phyloP scores from a whole-genome alignment of 495 filamentous ascomycete species.

The Letharia columbiana region DNA sequence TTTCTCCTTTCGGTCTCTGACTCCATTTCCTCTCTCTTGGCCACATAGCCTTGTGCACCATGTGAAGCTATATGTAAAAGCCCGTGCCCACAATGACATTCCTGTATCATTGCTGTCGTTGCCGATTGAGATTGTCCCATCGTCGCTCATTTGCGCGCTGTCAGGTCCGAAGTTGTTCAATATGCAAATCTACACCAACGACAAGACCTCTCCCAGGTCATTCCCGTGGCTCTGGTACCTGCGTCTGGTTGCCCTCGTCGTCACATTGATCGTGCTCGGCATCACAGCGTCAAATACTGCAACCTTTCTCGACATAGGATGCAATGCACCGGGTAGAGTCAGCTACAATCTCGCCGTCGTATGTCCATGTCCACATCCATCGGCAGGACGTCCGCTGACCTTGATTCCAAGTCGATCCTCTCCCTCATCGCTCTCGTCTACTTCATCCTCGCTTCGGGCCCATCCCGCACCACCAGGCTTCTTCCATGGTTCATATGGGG shows the following conservation, averaged over 20 bases:
- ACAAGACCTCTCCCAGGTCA: constrained; percentile 20
- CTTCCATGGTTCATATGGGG: constrained; percentile 20
- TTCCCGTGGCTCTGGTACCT: constrained; percentile 22
- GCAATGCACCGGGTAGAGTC: constrained; percentile 19
- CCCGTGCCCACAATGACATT: background rate
- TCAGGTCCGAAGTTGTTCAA: background rate
- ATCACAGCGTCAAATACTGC: constrained; percentile 17
- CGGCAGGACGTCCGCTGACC: constrained; percentile 10
- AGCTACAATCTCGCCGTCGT: constrained; percentile 24
- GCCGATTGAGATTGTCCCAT: background rate
- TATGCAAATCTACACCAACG: constrained; percentile 23
- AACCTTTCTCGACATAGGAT: constrained; percentile 13
- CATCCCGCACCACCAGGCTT: constrained; percentile 12
- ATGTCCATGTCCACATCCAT: constrained; percentile 3
- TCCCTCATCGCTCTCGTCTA: constrained; percentile 21
- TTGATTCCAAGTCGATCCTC: constrained; percentile 18
- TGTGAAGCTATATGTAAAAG: background rate
- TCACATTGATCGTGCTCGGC: constrained; percentile 22
- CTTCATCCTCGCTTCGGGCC: constrained; percentile 22
- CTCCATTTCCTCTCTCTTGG: background rate
- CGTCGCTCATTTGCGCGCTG: background rate
- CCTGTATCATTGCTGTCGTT: background rate
- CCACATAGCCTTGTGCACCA: background rate
- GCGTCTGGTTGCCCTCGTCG: constrained; percentile 20
- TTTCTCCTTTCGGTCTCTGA: background rate